Percentiles rank a stretch among this genome's conserved stretches.
Evolutionary conservation across 495 filamentous ascomycete genomes (phyloP).

Genomic region (Talaromyces borbonicus): DNA sequence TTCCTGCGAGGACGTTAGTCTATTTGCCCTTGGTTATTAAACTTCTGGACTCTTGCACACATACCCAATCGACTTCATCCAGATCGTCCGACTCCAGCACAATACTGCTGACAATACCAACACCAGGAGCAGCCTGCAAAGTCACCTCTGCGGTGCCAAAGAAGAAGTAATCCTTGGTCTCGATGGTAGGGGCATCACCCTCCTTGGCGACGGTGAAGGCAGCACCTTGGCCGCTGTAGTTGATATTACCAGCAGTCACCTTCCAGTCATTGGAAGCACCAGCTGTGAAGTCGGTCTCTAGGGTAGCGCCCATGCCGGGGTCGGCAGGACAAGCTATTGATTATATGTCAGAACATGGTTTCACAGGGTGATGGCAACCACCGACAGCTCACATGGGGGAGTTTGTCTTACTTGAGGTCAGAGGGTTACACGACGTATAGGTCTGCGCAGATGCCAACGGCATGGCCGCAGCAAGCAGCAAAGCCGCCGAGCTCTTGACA

Average conservation of each 20-base stretch:
- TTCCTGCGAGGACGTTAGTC: slow-evolving; percentile 21
- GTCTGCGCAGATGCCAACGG: slow-evolving; percentile 36
- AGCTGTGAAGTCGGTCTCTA: slow-evolving; percentile 56
- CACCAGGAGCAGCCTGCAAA: slow-evolving; percentile 63
- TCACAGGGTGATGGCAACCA: not conserved
- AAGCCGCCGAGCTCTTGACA: slow-evolving; percentile 19
- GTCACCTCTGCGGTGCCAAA: slow-evolving; percentile 62
- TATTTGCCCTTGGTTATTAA: not conserved
- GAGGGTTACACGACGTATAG: slow-evolving; percentile 34
- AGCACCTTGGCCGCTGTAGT: slow-evolving; percentile 46
- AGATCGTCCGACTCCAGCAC: slow-evolving; percentile 82
- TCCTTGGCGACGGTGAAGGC: slow-evolving; percentile 62
- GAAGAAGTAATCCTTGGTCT: slow-evolving; percentile 67
- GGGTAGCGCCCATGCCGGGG: slow-evolving; percentile 49
- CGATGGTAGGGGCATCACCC: slow-evolving; percentile 65
- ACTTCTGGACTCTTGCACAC: slow-evolving; percentile 15
- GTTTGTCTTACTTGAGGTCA: slow-evolving; percentile 22
- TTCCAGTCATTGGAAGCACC: slow-evolving; percentile 50
- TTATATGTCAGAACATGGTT: slow-evolving; percentile 1
- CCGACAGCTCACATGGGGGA: too few species aligned
- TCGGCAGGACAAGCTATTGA: slow-evolving; percentile 47
- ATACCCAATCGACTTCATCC: slow-evolving; percentile 95
- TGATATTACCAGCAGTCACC: slow-evolving; percentile 47
- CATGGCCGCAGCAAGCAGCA: slow-evolving; percentile 26
- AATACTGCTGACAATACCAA: slow-evolving; percentile 68